Conservation (phyloP, 2,329 filamentous ascomycete species). For the Ciborinia camelliae region DNA sequence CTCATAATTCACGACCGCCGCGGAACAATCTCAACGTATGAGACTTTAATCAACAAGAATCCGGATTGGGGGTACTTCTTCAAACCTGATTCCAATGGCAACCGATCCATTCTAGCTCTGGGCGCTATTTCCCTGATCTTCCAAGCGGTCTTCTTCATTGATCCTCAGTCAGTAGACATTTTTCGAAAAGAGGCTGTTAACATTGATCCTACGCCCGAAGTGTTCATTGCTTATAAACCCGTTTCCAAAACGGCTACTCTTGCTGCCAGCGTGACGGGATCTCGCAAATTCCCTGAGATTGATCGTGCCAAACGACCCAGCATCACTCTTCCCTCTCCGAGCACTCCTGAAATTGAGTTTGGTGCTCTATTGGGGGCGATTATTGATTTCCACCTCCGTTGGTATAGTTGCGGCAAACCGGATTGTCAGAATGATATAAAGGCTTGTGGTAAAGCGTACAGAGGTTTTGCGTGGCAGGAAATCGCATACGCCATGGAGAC, state of each 20-base stretch:
- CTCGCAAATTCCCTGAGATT: too few species aligned
- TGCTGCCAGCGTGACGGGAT: background rate
- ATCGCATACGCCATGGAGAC: background rate
- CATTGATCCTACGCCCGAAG: background rate
- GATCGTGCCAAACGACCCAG: background rate
- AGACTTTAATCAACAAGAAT: too few species aligned
- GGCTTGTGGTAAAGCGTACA: background rate
- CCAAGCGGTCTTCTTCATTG: too few species aligned
- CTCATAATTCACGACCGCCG: too few species aligned
- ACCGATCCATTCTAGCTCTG: too few species aligned
- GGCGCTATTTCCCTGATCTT: too few species aligned
- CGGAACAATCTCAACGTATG: too few species aligned
- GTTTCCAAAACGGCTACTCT: background rate
- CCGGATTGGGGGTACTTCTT: too few species aligned
- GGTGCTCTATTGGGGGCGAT: background rate
- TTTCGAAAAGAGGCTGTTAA: background rate
- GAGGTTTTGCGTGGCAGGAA: background rate
- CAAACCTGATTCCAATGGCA: too few species aligned
- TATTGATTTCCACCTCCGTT: background rate
- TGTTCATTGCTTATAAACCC: background rate
- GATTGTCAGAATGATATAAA: rapidly evolving
- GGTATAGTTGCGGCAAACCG: background rate
- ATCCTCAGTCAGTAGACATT: too few species aligned
- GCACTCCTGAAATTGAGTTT: background rate
- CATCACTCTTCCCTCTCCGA: background rate